Percentiles rank a stretch among this genome's conserved stretches.
Evolutionary conservation across 2,329 filamentous ascomycete species (phyloP).

Genomic region (Ambrosiella xylebori): DNA sequence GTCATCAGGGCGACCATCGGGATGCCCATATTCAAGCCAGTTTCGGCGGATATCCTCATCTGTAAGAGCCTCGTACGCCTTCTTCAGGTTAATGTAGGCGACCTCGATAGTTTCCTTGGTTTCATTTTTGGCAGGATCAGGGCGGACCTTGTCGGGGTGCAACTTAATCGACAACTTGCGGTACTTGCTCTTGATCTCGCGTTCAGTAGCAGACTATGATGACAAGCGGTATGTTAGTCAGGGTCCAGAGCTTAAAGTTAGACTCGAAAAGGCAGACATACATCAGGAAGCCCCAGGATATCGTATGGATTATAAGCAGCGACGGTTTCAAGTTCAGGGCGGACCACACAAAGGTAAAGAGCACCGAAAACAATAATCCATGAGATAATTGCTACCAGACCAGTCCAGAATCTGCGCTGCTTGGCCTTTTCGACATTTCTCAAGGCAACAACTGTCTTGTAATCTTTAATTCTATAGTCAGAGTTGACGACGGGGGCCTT

Average conservation of each 20-base stretch:
- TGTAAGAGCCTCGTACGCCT: conserved; percentile 94
- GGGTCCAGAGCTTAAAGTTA: neutral
- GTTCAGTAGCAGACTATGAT: conserved; percentile 58
- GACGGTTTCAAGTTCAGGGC: conserved; percentile 25
- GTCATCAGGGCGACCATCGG: conserved; percentile 83
- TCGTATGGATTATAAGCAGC: conserved; percentile 91
- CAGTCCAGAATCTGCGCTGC: conserved; percentile 75
- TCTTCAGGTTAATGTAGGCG: conserved; percentile 84
- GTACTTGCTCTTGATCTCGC: conserved; percentile 83
- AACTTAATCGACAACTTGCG: conserved; percentile 68
- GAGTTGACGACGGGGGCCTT: conserved; percentile 19
- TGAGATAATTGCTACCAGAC: conserved; percentile 55
- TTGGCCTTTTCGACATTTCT: conserved; percentile 77
- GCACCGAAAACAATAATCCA: conserved; percentile 79
- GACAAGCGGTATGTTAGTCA: conserved; percentile 7
- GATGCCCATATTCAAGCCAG: conserved; percentile 87
- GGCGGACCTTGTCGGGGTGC: conserved; percentile 84
- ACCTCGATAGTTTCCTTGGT: conserved; percentile 72
- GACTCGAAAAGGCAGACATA: conserved; percentile 23
- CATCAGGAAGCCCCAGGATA: conserved; percentile 71
- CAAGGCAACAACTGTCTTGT: conserved; percentile 64
- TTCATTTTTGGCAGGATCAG: conserved; percentile 74
- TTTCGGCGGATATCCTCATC: conserved; percentile 97
- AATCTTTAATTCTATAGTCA: conserved; percentile 66
- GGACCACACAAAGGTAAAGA: conserved; percentile 69